A percentile compares a stretch with the other conserved stretches of the same genome.
These are phyloP conservation scores for Leptoxyphium fumago DNA, from an alignment of 2,329 filamentous ascomycete species.

Conservation along the genomic window DNA sequence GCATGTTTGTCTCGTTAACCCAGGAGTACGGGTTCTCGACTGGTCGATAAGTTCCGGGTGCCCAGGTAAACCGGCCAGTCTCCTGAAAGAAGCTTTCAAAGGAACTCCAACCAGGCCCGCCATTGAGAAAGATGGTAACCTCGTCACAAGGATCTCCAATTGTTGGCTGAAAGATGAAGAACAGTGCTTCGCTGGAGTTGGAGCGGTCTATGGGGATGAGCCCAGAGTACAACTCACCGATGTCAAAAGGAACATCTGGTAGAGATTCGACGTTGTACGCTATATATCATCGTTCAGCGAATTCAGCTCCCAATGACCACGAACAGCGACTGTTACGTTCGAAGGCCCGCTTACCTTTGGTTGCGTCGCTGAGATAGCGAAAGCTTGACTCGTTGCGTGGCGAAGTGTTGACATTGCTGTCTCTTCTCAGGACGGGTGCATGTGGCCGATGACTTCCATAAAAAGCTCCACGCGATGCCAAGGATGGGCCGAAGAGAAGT, in stretches of 20 bases:
- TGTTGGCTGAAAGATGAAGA: conserved; percentile 37
- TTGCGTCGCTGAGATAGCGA: not conserved
- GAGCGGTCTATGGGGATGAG: conserved; percentile 15
- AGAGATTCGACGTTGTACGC: conserved; percentile 16
- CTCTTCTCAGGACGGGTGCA: no score
- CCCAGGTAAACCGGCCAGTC: conserved; percentile 27
- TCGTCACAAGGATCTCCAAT: conserved; percentile 27
- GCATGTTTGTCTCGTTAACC: conserved; percentile 37
- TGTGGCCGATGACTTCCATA: not conserved
- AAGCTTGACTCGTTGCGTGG: not conserved
- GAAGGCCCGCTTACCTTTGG: not conserved
- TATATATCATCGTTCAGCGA: not conserved
- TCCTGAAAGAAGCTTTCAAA: conserved; percentile 36
- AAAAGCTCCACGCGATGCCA: not conserved
- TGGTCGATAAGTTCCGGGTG: conserved; percentile 28
- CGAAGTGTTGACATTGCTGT: no score
- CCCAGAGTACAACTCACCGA: conserved; percentile 21
- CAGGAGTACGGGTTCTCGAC: conserved; percentile 34
- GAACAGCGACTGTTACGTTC: no score
- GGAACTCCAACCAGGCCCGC: conserved; percentile 30
- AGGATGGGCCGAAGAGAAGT: not conserved
- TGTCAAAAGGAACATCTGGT: conserved; percentile 21
- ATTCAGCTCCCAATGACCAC: no score
- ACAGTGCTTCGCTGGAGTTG: conserved; percentile 23
- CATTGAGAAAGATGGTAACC: conserved; percentile 24